Evolutionary conservation across 139 green algal species (phyloP), one percentile per base, ranked within the genome.

Genomic region (Chlorella ohadii): DNA sequence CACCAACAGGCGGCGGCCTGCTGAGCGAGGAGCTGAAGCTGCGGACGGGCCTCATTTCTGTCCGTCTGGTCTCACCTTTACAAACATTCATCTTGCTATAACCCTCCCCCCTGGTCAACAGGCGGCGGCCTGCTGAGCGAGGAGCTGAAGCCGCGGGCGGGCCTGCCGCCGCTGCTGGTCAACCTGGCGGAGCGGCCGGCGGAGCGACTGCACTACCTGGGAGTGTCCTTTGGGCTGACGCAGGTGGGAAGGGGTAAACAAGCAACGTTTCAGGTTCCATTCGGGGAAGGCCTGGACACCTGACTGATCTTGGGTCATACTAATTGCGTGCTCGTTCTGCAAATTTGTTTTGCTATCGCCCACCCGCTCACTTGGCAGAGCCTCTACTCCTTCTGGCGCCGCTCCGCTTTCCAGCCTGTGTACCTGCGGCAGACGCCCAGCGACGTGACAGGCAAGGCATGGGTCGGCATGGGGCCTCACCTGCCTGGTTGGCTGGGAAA

Each of bases 361-460:
- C 44, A 51, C 44, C 44, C 44, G 9, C 44, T 9, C 6, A 6
- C 44, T 6, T 16, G 6, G 51, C 51, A 59, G 51, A 13, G 51
- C 51, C 94, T 99, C n/a, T 96, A 92, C 89, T 95, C 91, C 87
- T 99, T 99, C 89, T 99, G 97, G 97, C 84, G 85, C 19, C 91
- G 91, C 55, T 84, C 83, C 12, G 91, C 87, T 36, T 98, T 94
- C 86, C 31, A 88, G 66, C 96, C 97, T 0, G 83, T 99, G 36
- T 99, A 99, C 92, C 84, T 99, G 57, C 89, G 97, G 0, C 96
- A 99, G 89, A 97, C 90, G 25, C 80, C 96, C 33, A 93, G 85
- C 72, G 95, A 98, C 15, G 87, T 93, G 27, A 98, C 95, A 61
- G 93, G 91, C 51, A 59, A 59, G 51, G 7, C 44, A 55, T 11